These are phyloP conservation scores for Globisporangium alternatum DNA, from an alignment of 352 stramenopile genomes.

Conservation along the genomic window DNA sequence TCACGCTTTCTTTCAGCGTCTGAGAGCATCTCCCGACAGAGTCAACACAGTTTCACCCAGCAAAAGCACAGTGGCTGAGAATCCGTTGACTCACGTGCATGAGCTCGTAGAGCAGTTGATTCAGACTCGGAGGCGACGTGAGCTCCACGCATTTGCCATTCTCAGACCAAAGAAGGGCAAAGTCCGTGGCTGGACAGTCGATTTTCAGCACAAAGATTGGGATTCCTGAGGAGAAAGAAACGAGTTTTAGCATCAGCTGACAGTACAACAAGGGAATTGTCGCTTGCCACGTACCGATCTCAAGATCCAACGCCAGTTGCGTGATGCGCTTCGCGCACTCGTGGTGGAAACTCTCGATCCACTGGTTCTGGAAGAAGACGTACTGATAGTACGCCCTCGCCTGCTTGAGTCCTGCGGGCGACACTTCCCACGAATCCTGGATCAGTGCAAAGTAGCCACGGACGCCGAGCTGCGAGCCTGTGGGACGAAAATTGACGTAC, in stretches of 20 bases:
- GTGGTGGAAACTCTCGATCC: slow-evolving; percentile 54
- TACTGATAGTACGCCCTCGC: slow-evolving; percentile 74
- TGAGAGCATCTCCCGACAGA: not conserved
- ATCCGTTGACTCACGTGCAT: slow-evolving; percentile 29
- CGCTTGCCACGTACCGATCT: slow-evolving; percentile 1
- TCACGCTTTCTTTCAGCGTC: not conserved
- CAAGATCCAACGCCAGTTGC: slow-evolving; percentile 7
- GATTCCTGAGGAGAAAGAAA: slow-evolving; percentile 33
- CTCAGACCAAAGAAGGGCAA: slow-evolving; percentile 28
- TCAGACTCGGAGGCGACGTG: slow-evolving; percentile 35
- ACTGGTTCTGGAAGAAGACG: slow-evolving; percentile 59
- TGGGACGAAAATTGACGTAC: slow-evolving; percentile 32
- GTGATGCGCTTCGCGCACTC: slow-evolving; percentile 49
- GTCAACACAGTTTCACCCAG: not conserved
- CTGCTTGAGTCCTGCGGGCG: slow-evolving; percentile 45
- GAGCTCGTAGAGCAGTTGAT: slow-evolving; percentile 37
- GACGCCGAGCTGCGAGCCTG: slow-evolving; percentile 30
- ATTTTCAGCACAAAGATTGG: slow-evolving; percentile 79
- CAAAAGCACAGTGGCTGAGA: not conserved
- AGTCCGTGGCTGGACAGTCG: slow-evolving; percentile 24
- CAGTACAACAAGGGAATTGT: not conserved
- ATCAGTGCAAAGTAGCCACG: slow-evolving; percentile 57
- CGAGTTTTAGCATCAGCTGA: not conserved
- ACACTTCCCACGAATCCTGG: slow-evolving; percentile 28
- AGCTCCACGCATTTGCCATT: slow-evolving; percentile 30